Evolutionary conservation across 75 land plant species (phyloP), one percentile per base, ranked within the genome.

Genomic region (Gnetum montanum): DNA sequence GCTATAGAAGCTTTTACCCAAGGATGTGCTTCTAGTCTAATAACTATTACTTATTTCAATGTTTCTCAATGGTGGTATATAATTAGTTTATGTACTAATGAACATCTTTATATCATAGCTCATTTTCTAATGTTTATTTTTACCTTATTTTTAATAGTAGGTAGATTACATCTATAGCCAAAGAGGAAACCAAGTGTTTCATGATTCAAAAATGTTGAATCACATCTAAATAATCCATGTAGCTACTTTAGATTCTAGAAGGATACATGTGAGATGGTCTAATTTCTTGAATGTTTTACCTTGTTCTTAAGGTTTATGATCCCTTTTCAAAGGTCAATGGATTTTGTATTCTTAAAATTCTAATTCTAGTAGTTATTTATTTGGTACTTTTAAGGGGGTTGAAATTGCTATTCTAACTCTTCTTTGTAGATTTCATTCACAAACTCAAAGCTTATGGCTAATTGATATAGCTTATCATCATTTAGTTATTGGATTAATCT

Each of bases 311-410:
- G 48, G 12, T 23, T 46, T 46, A 22, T 24, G 7, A 46, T 1
- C 48, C 0, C 23, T 20, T 46, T 46, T 62, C 34, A 47, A 7
- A 60, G 34, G 62, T 46, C 34, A 60, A 12, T 60, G 51, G 35
- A 47, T 31, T 31, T 34, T 47, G 46, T 31, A 47, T 60, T 35
- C 49, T 34, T 12, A 46, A 60, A 45, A 60, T 49, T 24, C 3
- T 29, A 37, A 60, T 45, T 31, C 62, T 2, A 46, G 38, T 60
- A 46, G 62, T 60, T 51, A 62, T 34, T 57, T 66, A 47, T 57
- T 65, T 46, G 28, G 60, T 37, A 37, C 2, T 15, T 37, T 3
- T 15, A 10, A 3, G 13, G 40, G 40, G 40, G 40, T 3, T 0
- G 40, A 15, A 37, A 37, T 3, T 37, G 0, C 3, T 0, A 37